Base-by-base conservation (phyloP, 352 stramenopile species). In the Pythium coloratum region DNA sequence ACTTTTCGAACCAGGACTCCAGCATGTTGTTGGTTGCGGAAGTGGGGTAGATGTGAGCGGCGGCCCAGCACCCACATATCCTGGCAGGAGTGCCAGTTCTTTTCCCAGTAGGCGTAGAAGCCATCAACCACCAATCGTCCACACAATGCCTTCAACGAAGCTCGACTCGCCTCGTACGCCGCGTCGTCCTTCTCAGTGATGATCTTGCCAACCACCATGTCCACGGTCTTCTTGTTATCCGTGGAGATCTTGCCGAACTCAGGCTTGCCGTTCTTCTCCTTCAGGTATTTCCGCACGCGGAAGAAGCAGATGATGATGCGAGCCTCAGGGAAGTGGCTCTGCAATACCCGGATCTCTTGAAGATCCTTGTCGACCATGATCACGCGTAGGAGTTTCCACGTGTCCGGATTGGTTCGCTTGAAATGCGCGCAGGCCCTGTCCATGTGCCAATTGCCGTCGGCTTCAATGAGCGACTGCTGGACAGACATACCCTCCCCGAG, bases 311-410 rank as follows among this genome's bases (percentile, higher is more conserved):
- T 70, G 14, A 76, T 26, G 7, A 71, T 20, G 0, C 50, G 36
- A 10, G 55, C 66, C 14, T 67, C 20, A 0, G 50, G 60, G 28
- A 75, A 72, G 4, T 58, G 6, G 0, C 0, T 3, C 16, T 62
- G 18, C 18, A 77, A 7, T 3, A 69, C 42, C 3, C 38, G 33
- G 36, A 73, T 71, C 56, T 73, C 66, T 3, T 68, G 61, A 5
- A 76, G 38, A 47, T 77, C 55, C 49, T 74, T 74, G 60, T 77
- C 66, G 0, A 71, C 62, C 2, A 76, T 65, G 10, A 77, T 57
- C 0, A 72, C 67, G 3, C 59, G 4, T 6, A 73, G 1, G 8
- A 67, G 20, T 26, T 69, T 55, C 1, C n/a, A 6, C 2, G 13
- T 0, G 3, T 68, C 56, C 12, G 67, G 49, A 24, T 77, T 60